Base-by-base conservation (phyloP, 2,329 filamentous ascomycete genomes). In the Xylariaceae sp. region DNA sequence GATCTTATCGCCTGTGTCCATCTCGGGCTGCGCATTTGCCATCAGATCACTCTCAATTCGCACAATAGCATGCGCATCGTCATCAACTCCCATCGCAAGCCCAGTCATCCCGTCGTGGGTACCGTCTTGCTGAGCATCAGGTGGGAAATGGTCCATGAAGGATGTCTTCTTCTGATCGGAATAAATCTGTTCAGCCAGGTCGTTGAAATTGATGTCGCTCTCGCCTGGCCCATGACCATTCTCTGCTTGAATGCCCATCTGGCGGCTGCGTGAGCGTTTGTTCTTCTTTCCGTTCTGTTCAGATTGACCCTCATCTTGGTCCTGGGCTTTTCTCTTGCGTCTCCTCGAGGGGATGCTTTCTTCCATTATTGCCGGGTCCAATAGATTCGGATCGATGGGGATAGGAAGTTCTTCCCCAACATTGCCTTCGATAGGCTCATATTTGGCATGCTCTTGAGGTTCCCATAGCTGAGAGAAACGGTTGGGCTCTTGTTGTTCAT, bases 171-270 rank as follows among this genome's bases (percentile, higher is more conserved):
- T 58, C 31, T 54, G 63, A 16, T 53, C 45, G 3, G 55, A 54
- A 45, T 65, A 64, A 34, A 63, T 51, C 13, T 60, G 58, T 44
- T 64, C 54, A 2, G 60, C 63, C 13, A 64, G 40, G 31, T 60
- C 50, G n/a, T 61, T 61, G 10, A 64, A 61, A 11, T 56, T 53
- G 31, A 51, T 53, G 17, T 45, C 31, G 13, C 34, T 16, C 34
- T 50, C 28, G 7, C 13, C 13, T 13, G 46, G 46, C 31, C 44
- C 42, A 31, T 31, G n/a, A n/a, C 31, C 31, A 18, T 46, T 48
- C 14, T 31, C 28, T 16, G 22, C 16, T 14, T 11, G 33, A n/a
- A 11, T 34, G 5, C 18, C n/a, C 10, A 17, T 38, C 13, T 48
- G 31, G 43, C 45, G 16, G 12, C 41, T 45, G 12, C 44, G 22